phyloP scores from a whole-genome alignment of 306 rosid genomes.

The Glycine tomentella region DNA sequence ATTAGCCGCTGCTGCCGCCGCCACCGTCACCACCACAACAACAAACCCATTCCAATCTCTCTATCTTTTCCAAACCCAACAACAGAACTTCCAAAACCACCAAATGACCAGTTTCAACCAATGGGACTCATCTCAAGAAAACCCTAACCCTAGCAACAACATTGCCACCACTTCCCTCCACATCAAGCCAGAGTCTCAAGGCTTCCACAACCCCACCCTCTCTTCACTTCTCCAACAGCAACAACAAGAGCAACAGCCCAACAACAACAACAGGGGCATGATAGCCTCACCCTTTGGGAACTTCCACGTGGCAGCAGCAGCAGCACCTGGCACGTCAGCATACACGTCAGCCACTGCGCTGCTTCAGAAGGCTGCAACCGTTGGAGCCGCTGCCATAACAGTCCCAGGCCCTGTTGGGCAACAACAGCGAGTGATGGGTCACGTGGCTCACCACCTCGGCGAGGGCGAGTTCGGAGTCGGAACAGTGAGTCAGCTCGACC shows the following conservation, averaged over 20 bases:
- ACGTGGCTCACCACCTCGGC: constrained; percentile 50
- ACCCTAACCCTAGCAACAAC: constrained; percentile 71
- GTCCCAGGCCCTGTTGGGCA: not conserved
- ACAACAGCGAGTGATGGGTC: constrained; percentile 12
- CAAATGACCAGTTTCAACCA: constrained; percentile 38
- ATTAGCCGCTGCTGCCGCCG: constrained; percentile 6
- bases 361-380: constrained; percentile 85
- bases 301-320: constrained; percentile 52
- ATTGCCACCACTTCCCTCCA: not conserved
- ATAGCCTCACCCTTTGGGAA: constrained; percentile 48
- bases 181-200: constrained; percentile 59
- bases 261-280: not conserved
- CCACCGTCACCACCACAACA: not conserved
- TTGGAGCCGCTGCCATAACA: constrained; percentile 54
- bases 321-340: constrained; percentile 56
- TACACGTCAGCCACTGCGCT: constrained; percentile 84
- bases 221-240: constrained; percentile 27
- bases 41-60: constrained; percentile 56
- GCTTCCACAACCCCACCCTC: constrained; percentile 33
- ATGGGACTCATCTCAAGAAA: constrained; percentile 61
- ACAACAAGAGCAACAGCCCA: not conserved
- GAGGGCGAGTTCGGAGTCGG: constrained; percentile 59
- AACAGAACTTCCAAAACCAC: constrained; percentile 44
- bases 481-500: constrained; percentile 40
- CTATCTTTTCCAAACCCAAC: constrained; percentile 55